phyloP scores from a whole-genome alignment of 441 rosid genomes.

The Pelargonium cotyledonis region DNA sequence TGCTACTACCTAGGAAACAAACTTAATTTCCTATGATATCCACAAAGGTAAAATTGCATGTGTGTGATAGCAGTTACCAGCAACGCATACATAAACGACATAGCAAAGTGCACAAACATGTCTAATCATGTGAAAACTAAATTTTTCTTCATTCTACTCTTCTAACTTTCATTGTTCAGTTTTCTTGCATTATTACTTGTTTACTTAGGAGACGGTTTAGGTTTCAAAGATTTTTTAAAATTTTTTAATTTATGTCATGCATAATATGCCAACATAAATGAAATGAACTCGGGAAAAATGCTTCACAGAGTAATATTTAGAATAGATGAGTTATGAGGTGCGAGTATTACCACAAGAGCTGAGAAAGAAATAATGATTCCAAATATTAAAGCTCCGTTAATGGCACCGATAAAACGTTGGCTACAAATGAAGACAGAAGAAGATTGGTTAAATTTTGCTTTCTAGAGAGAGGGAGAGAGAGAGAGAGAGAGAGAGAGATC shows the following conservation, averaged over 20 bases:
- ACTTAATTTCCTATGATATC: slow-evolving; percentile 5
- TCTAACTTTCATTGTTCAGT: too few relatives aligned
- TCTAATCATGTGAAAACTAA: not conserved
- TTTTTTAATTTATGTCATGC: too few relatives aligned
- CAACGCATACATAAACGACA: not conserved
- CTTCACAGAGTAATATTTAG: too few relatives aligned
- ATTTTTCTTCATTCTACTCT: too few relatives aligned
- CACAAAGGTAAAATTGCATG: not conserved
- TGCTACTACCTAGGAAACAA: slow-evolving; percentile 56
- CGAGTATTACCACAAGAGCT: slow-evolving; percentile 69
- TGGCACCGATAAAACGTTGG: slow-evolving; percentile 77
- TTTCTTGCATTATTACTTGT: too few relatives aligned
- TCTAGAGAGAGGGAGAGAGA: too few relatives aligned
- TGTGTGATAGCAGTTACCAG: not conserved
- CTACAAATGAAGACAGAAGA: slow-evolving; percentile 34
- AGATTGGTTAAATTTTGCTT: slow-evolving; percentile 10
- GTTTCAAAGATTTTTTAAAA: too few relatives aligned
- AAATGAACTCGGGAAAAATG: too few relatives aligned
- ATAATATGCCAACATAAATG: too few relatives aligned
- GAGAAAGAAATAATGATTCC: slow-evolving; percentile 68
- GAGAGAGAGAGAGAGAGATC: not conserved
- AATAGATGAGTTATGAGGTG: not conserved
- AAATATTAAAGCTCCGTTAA: slow-evolving; percentile 67
- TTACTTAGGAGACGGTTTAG: too few relatives aligned
- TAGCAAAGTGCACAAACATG: not conserved